phyloP scores from a whole-genome alignment of 345 rosid genomes.

The Acer saccharum region DNA sequence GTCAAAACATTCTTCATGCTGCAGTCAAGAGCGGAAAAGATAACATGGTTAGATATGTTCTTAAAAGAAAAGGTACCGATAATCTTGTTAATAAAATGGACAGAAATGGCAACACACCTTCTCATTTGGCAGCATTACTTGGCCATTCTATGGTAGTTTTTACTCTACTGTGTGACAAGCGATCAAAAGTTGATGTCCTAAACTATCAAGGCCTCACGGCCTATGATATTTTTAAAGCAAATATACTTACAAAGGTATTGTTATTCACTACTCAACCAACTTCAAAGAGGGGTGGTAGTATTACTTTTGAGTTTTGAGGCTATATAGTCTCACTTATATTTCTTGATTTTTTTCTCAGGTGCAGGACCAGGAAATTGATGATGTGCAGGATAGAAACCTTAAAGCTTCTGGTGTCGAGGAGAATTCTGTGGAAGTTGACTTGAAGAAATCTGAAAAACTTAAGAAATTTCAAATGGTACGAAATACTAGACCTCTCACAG shows the following conservation, averaged over 20 bases:
- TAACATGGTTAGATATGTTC: conserved; percentile 15
- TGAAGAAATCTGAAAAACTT: neutral
- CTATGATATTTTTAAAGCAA: conserved; percentile 20
- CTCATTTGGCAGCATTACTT: conserved; percentile 32
- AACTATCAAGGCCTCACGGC: conserved; percentile 30
- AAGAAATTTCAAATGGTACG: too few species aligned
- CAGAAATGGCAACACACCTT: conserved; percentile 34
- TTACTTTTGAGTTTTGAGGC: too few species aligned
- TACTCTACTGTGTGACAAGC: conserved; percentile 16
- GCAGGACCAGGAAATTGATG: neutral
- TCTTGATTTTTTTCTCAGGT: neutral
- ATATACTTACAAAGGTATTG: neutral
- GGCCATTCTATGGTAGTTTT: conserved; percentile 22
- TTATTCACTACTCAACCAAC: too few species aligned
- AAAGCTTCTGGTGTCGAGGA: neutral
- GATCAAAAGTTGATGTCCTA: conserved; percentile 15
- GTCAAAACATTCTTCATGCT: conserved; percentile 31
- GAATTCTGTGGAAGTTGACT: neutral
- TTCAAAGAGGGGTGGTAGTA: too few species aligned
- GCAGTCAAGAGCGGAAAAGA: conserved; percentile 29
- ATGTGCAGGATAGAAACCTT: neutral
- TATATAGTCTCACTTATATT: too few species aligned
- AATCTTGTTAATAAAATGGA: conserved; percentile 26
- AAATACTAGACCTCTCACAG: too few species aligned
- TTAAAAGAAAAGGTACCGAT: conserved; percentile 10